Percentiles rank a stretch among this genome's conserved stretches.
These are phyloP conservation scores for Solanum hybrid DNA, from an alignment of 305 asterid genomes.

Conservation along the genomic window DNA sequence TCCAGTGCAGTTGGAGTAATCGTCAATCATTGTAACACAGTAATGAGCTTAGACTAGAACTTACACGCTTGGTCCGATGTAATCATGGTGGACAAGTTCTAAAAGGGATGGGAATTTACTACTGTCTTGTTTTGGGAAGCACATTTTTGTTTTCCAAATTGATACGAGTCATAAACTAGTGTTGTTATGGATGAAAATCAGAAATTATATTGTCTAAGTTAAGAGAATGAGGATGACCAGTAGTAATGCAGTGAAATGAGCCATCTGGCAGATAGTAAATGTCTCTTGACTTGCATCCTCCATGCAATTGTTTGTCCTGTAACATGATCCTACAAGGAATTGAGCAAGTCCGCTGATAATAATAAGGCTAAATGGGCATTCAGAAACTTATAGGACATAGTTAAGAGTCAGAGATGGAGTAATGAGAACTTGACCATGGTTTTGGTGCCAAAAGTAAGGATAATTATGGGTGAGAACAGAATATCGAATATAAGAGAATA, in stretches of 20 bases:
- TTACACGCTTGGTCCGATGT: not conserved
- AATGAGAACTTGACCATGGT: not conserved
- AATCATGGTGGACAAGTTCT: conserved; percentile 1
- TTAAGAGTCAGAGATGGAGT: not conserved
- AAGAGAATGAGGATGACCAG: not conserved
- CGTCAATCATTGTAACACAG: not conserved
- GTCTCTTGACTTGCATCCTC: not conserved
- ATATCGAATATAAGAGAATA: not conserved
- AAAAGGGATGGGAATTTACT: not conserved
- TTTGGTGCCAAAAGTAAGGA: not conserved
- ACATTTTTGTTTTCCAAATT: not conserved
- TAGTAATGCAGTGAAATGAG: not conserved
- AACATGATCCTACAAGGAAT: not conserved
- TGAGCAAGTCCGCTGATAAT: not conserved
- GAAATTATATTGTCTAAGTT: not conserved
- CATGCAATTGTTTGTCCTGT: not conserved
- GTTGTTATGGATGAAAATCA: not conserved
- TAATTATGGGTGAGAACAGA: not conserved
- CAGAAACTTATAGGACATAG: not conserved
- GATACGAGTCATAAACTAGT: not conserved
- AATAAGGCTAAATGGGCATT: not conserved
- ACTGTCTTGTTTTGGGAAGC: not conserved
- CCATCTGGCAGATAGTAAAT: not conserved
- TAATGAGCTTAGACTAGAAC: not conserved
- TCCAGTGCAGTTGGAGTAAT: not conserved